A percentile compares a stretch with the other conserved stretches of the same genome.
These are phyloP conservation scores for Triticum turgidum DNA, from an alignment of 176 grass and related monocot species.

Conservation along the genomic window DNA sequence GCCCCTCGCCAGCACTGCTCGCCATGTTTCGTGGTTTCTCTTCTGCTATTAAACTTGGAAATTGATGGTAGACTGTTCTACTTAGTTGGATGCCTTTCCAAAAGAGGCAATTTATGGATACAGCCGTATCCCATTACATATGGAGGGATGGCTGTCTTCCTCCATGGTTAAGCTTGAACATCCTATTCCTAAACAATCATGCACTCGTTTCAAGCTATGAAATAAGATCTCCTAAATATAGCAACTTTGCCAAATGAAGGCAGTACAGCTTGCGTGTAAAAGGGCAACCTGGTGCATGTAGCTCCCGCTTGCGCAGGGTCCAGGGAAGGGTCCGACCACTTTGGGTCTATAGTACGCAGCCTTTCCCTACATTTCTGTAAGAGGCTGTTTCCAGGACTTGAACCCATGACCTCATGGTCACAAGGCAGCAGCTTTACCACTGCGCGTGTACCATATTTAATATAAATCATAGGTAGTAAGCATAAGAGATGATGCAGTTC, in stretches of 20 bases:
- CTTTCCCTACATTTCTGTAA: too few species aligned
- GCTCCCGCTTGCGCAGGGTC: too few species aligned
- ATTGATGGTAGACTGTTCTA: neutral
- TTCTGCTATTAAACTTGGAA: neutral
- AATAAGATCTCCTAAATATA: neutral
- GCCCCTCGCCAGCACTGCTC: neutral
- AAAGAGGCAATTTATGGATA: neutral
- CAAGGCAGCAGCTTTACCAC: too few species aligned
- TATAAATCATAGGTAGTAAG: neutral
- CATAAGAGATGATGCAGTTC: neutral
- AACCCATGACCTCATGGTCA: too few species aligned
- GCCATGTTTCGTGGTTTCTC: neutral
- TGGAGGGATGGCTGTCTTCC: neutral
- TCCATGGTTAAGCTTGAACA: neutral
- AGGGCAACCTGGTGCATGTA: too few species aligned
- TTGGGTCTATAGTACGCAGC: too few species aligned
- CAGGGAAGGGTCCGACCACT: too few species aligned
- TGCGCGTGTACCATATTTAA: neutral
- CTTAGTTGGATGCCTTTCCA: neutral
- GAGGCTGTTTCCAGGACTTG: too few species aligned
- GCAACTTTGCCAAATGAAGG: neutral
- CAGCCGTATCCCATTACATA: neutral
- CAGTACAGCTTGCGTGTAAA: neutral
- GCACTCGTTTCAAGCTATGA: neutral
- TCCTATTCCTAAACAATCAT: neutral